phyloP scores from a whole-genome alignment of 139 green algal species.

The Chlorella sp. region DNA sequence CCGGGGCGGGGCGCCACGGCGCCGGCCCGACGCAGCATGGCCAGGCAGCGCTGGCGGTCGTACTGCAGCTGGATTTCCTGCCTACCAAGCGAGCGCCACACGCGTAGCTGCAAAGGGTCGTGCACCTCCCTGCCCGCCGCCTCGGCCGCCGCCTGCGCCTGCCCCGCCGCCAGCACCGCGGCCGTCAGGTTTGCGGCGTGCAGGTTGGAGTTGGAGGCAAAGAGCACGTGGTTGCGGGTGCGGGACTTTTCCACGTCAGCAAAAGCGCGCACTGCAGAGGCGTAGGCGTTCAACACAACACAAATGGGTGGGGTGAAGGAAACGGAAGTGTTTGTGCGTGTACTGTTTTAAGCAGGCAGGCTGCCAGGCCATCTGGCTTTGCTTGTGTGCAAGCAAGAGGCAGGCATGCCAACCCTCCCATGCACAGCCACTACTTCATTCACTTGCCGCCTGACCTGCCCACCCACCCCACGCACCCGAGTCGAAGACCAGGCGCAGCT shows the following conservation, averaged over 20 bases:
- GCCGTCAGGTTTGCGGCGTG: neutral
- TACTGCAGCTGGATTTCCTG: constrained; percentile 11
- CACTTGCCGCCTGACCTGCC: neutral
- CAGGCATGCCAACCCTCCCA: neutral
- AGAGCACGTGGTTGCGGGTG: constrained; percentile 36
- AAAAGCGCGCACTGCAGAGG: constrained; percentile 25
- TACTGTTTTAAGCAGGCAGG: neutral
- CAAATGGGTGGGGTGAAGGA: neutral
- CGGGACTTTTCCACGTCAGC: constrained; percentile 6
- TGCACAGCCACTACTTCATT: neutral
- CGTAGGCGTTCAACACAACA: neutral
- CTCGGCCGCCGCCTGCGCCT: neutral
- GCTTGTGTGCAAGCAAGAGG: neutral
- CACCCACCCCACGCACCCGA: neutral
- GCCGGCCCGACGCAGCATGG: neutral
- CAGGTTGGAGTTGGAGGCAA: constrained; percentile 27
- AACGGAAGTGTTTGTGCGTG: neutral
- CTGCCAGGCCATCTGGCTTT: neutral
- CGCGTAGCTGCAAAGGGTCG: constrained; percentile 5
- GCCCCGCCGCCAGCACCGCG: neutral
- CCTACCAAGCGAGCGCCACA: constrained; percentile 5
- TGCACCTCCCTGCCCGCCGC: neutral
- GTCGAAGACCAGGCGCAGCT: constrained; percentile 17
- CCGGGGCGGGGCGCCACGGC: no score
- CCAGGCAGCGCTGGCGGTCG: constrained; percentile 17